Evolutionary conservation across 2,329 filamentous ascomycete genomes (phyloP).

Genomic region (Seiridium cupressi): DNA sequence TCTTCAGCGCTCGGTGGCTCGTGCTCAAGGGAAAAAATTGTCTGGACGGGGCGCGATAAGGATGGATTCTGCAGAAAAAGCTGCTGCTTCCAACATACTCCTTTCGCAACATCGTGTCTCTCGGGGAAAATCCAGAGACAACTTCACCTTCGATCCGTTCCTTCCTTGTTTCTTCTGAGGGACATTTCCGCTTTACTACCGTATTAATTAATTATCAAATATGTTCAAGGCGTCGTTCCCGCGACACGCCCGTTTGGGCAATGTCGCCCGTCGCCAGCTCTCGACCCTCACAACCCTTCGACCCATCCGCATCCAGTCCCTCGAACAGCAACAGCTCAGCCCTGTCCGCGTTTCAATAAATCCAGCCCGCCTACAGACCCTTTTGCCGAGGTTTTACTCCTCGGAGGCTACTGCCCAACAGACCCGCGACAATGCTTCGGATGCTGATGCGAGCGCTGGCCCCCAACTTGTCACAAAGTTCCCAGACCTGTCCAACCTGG

Average conservation of each 20-base stretch:
- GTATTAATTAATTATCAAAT: not conserved
- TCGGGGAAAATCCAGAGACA: not conserved
- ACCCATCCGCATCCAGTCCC: constrained; percentile 9
- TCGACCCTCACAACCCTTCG: constrained; percentile 8
- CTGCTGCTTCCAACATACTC: not conserved
- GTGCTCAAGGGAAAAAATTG: not conserved
- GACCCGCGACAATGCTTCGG: not conserved
- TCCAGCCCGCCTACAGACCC: not conserved
- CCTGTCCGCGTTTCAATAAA: not conserved
- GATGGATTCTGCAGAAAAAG: not conserved
- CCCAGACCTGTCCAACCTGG: constrained; percentile 39
- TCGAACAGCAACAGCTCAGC: constrained; percentile 4
- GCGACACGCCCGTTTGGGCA: constrained; percentile 12
- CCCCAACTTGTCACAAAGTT: constrained; percentile 37
- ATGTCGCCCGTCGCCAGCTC: constrained; percentile 11
- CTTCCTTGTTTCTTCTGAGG: not conserved
- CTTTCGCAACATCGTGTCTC: not conserved
- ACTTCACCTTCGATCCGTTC: not conserved
- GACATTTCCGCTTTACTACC: not conserved
- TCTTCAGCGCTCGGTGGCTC: not conserved
- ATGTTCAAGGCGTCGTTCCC: constrained; percentile 14
- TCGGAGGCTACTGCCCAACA: constrained; percentile 2
- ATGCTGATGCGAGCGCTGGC: not conserved
- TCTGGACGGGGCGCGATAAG: not conserved
- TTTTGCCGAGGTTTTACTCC: constrained; percentile 10